phyloP scores from a whole-genome alignment of 495 filamentous ascomycete genomes.

The Trichoderma orchidacearum region DNA sequence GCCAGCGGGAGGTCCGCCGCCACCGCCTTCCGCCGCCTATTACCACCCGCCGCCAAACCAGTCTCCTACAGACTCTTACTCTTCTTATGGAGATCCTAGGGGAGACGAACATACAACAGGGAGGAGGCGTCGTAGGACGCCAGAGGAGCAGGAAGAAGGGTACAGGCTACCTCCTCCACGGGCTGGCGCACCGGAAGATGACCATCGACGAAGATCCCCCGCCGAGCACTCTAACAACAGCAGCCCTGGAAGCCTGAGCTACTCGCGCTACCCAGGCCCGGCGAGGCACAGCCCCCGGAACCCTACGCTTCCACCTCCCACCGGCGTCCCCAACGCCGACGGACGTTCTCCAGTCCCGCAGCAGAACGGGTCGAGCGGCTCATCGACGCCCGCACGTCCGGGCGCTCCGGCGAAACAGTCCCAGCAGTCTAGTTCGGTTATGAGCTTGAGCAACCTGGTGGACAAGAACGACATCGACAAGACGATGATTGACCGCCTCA shows the following conservation, averaged over 20 bases:
- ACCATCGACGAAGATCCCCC: conserved; percentile 30
- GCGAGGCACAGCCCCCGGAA: conserved; percentile 6
- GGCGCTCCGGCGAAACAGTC: conserved; percentile 3
- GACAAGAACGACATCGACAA: conserved; percentile 24
- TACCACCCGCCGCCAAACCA: conserved; percentile 23
- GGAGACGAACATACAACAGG: conserved; percentile 10
- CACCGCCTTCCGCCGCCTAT: conserved; percentile 15
- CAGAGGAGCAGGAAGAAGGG: conserved; percentile 21
- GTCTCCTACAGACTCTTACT: conserved; percentile 16
- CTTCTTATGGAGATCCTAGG: conserved; percentile 10
- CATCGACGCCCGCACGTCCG: conserved; percentile 15
- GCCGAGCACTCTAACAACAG: conserved; percentile 19
- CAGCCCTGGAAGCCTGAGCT: conserved; percentile 11
- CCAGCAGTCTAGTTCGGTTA: conserved; percentile 10
- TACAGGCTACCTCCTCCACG: conserved; percentile 31
- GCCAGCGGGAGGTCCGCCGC: conserved; percentile 5
- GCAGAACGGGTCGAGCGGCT: conserved; percentile 4
- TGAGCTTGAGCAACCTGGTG: conserved; percentile 32
- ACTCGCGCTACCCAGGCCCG: conserved; percentile 12
- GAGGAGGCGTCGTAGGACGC: conserved; percentile 18
- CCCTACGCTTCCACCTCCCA: conserved; percentile 6
- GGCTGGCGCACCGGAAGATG: conserved; percentile 23
- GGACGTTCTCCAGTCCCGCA: conserved; percentile 10
- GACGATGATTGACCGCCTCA: conserved; percentile 26
- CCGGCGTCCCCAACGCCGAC: conserved; percentile 7